Percentiles rank a stretch among this genome's conserved stretches.
These are phyloP conservation scores for Carpinus viminea DNA, from an alignment of 306 rosid genomes.

Conservation along the genomic window DNA sequence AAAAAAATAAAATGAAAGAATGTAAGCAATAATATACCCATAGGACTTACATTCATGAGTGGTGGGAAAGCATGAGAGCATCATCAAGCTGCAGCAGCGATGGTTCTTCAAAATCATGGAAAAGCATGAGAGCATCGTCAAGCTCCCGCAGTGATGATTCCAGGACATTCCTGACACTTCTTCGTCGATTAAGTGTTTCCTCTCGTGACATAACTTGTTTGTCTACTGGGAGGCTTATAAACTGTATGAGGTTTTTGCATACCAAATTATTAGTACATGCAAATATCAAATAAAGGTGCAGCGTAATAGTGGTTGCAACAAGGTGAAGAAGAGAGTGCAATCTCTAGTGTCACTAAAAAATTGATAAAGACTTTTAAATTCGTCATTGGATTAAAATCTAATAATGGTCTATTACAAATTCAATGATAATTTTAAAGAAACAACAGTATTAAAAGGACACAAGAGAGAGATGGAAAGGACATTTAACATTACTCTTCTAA, in stretches of 20 bases:
- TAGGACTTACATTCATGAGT: constrained; percentile 39
- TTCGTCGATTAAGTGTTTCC: constrained; percentile 41
- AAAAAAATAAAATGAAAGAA: background rate
- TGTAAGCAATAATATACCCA: background rate
- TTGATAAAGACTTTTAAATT: constrained; percentile 35
- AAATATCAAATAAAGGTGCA: constrained; percentile 51
- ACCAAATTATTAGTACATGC: constrained; percentile 22
- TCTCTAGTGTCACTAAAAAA: background rate
- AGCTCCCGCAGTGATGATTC: constrained; percentile 71
- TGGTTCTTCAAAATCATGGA: constrained; percentile 68
- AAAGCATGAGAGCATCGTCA: constrained; percentile 86
- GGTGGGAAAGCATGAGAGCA: background rate
- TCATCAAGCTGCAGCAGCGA: constrained; percentile 82
- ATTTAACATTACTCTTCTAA: too few relatives aligned
- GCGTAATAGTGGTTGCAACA: constrained; percentile 36
- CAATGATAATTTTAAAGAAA: too few relatives aligned
- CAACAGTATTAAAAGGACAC: too few relatives aligned
- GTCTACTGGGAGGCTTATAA: constrained; percentile 42
- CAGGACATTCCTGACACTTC: constrained; percentile 43
- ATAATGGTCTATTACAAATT: constrained; percentile 2
- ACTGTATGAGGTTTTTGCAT: constrained; percentile 44
- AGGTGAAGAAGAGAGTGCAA: background rate
- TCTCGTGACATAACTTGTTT: constrained; percentile 37
- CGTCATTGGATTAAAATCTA: constrained; percentile 78
- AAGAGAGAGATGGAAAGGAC: too few relatives aligned